Evolutionary conservation across 768 basidiomycete species (phyloP).

Genomic region (Suillus brevipes): DNA sequence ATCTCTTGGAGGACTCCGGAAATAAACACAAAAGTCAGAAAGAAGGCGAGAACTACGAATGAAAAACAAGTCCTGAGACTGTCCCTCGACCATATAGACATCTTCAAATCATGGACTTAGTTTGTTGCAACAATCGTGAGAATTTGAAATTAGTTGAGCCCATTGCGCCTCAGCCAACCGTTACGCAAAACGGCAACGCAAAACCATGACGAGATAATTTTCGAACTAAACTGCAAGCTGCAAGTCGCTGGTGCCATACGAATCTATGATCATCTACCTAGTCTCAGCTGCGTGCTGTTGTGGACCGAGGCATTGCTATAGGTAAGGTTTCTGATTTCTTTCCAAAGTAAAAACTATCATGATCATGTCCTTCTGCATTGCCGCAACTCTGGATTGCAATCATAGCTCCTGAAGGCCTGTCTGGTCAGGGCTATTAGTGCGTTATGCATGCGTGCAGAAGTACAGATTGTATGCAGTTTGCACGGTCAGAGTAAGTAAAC

Average conservation of each 20-base stretch:
- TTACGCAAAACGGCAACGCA: too few relatives aligned
- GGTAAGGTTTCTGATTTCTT: background rate
- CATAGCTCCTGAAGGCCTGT: background rate
- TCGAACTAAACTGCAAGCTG: too few relatives aligned
- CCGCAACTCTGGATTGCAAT: background rate
- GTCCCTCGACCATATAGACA: background rate
- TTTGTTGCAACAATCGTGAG: constrained; percentile 4
- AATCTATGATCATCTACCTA: background rate
- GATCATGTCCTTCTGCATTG: background rate
- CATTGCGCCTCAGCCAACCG: too few relatives aligned
- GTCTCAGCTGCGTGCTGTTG: background rate
- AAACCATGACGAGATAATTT: too few relatives aligned
- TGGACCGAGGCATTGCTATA: background rate
- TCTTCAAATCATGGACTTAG: background rate
- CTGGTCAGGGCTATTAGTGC: background rate
- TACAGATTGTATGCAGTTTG: background rate
- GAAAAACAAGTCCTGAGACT: constrained; percentile 21
- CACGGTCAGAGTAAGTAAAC: background rate
- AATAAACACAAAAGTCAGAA: constrained; percentile 46
- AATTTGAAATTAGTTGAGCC: too few relatives aligned
- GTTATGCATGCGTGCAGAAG: background rate
- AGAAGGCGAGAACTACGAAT: constrained; percentile 38
- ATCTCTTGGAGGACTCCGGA: constrained; percentile 30
- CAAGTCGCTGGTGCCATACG: background rate
- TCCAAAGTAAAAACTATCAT: background rate